Conservation (phyloP, 176 grass and related monocot species). For the Ensete ventricosum region DNA sequence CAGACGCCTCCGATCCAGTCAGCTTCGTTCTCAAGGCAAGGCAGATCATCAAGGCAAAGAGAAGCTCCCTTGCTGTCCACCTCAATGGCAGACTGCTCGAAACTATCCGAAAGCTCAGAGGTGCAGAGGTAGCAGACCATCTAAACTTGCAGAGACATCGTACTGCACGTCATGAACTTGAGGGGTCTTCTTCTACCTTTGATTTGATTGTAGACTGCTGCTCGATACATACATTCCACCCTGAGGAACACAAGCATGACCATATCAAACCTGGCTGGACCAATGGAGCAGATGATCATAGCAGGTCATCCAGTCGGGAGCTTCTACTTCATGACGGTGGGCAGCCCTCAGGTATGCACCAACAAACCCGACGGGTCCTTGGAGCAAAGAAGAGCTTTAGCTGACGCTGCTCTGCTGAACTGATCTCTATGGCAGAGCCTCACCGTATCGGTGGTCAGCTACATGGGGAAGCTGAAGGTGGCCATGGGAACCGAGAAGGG, state of each 20-base stretch:
- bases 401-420: no score
- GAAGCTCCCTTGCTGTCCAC: constrained; percentile 19
- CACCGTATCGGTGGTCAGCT: constrained; percentile 29
- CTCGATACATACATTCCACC: constrained; percentile 27
- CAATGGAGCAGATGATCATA: constrained; percentile 34
- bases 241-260: constrained; percentile 35
- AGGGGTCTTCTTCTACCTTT: background rate
- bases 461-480: constrained; percentile 35
- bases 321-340: constrained; percentile 30
- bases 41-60: constrained; percentile 31
- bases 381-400: background rate
- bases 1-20: constrained; percentile 17
- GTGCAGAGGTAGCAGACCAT: constrained; percentile 23
- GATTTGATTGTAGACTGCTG: constrained; percentile 14
- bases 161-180: background rate
- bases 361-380: background rate
- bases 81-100: constrained; percentile 27
- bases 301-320: constrained; percentile 29
- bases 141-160: no score
- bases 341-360: constrained; percentile 15
- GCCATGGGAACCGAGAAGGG: constrained; percentile 27
- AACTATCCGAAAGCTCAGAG: constrained; percentile 26
- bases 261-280: constrained; percentile 28
- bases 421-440: constrained; percentile 12
- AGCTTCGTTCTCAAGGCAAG: constrained; percentile 23